These are phyloP conservation scores for Globisporangium nodosum DNA, from an alignment of 352 stramenopile genomes.

Conservation along the genomic window DNA sequence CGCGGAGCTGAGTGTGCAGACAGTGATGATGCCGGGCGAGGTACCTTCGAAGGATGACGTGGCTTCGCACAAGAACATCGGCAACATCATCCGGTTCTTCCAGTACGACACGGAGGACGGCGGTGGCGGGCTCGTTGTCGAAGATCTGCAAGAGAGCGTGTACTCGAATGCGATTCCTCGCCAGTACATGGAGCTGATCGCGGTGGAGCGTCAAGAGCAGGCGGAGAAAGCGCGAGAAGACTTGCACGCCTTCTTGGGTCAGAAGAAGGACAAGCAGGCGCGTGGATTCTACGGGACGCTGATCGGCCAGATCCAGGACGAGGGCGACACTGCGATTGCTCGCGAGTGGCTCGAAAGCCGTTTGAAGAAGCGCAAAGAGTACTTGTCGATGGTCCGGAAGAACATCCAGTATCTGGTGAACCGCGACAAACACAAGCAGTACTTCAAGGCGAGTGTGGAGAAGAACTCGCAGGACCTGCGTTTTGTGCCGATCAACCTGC, in stretches of 20 bases:
- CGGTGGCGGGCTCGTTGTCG: slow-evolving; percentile 70
- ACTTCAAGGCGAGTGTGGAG: slow-evolving; percentile 87
- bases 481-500: slow-evolving; percentile 85
- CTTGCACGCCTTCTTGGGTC: slow-evolving; percentile 72
- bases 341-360: slow-evolving; percentile 79
- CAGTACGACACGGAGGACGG: slow-evolving; percentile 85
- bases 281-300: slow-evolving; percentile 80
- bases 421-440: slow-evolving; percentile 85
- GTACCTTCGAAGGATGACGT: slow-evolving; percentile 62
- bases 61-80: slow-evolving; percentile 82
- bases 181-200: slow-evolving; percentile 77
- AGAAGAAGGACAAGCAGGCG: slow-evolving; percentile 84
- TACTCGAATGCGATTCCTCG: slow-evolving; percentile 79
- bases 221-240: slow-evolving; percentile 73
- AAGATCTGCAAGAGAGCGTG: slow-evolving; percentile 76
- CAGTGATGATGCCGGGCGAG: slow-evolving; percentile 84
- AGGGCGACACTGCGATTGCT: slow-evolving; percentile 66
- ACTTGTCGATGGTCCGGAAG: slow-evolving; percentile 71
- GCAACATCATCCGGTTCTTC: slow-evolving; percentile 87
- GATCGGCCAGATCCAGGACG: slow-evolving; percentile 86
- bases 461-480: slow-evolving; percentile 79
- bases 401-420: slow-evolving; percentile 86
- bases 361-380: slow-evolving; percentile 74
- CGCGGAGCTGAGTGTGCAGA: slow-evolving; percentile 80
- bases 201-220: slow-evolving; percentile 71